Evolutionary conservation across 495 filamentous ascomycete genomes (phyloP).

Genomic region (Tuber aestivum): DNA sequence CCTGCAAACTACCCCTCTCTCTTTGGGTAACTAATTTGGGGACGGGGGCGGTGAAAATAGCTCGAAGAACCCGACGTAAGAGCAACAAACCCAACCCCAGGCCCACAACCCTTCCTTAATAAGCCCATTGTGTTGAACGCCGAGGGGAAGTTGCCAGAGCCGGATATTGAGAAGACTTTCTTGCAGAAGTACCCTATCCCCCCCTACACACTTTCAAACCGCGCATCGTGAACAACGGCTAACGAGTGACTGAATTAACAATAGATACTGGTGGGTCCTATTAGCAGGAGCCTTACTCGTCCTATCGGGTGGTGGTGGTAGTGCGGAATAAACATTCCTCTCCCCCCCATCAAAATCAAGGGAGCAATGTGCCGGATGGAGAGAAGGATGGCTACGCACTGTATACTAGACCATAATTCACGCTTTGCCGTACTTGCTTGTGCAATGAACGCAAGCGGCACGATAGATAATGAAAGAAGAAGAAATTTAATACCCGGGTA

Average conservation of each 20-base stretch:
- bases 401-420: background rate
- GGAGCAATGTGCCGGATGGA: background rate
- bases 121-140: slow-evolving; percentile 58
- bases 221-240: slow-evolving; percentile 19
- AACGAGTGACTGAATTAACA: background rate
- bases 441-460: background rate
- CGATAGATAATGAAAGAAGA: background rate
- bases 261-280: slow-evolving; percentile 52
- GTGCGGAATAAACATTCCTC: slow-evolving; percentile 37
- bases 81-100: slow-evolving; percentile 47
- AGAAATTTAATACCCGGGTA: background rate
- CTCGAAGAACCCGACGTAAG: slow-evolving; percentile 47
- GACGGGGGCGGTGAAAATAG: background rate
- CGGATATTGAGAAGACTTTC: slow-evolving; percentile 58
- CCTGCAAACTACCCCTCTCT: background rate
- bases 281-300: slow-evolving; percentile 41
- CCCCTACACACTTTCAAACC: slow-evolving; percentile 15
- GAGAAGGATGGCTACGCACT: background rate
- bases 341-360: background rate
- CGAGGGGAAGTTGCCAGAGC: slow-evolving; percentile 55
- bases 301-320: slow-evolving; percentile 48
- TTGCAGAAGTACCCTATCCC: slow-evolving; percentile 60
- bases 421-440: background rate
- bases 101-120: slow-evolving; percentile 56
- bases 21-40: background rate